Conservation (phyloP, 805 yeast species). For the Saccharomyces eubayanus region DNA sequence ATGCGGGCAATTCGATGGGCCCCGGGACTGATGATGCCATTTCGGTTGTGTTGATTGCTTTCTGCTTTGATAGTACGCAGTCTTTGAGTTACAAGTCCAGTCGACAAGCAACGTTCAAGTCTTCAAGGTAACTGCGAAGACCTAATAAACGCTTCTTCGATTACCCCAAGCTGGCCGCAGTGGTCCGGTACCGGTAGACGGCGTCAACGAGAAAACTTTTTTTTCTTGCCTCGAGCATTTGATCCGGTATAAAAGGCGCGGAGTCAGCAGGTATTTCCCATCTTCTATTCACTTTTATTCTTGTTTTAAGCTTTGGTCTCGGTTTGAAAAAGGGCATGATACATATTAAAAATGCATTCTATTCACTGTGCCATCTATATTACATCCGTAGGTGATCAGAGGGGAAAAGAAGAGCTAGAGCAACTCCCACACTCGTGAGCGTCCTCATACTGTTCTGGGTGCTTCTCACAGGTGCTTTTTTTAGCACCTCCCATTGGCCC, state of each 20-base stretch:
- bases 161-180: not conserved
- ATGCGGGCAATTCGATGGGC: constrained; percentile 66
- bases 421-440: constrained; percentile 21
- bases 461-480: constrained; percentile 5
- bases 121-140: not conserved
- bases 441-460: constrained; percentile 33
- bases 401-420: constrained; percentile 35
- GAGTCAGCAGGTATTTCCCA: not conserved
- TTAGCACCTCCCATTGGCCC: constrained; percentile 18
- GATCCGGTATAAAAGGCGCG: not conserved
- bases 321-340: constrained; percentile 17
- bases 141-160: not conserved
- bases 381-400: constrained; percentile 29
- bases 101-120: not conserved
- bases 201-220: not conserved
- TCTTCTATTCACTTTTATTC: not conserved
- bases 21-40: constrained; percentile 93
- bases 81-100: not conserved
- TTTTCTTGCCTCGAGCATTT: not conserved
- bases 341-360: constrained; percentile 29
- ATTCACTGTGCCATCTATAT: constrained; percentile 33
- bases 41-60: not conserved
- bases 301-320: not conserved
- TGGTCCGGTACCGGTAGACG: not conserved
- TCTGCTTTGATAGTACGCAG: not conserved